A percentile compares a stretch with the other conserved stretches of the same genome.
phyloP scores from a whole-genome alignment of 2,329 filamentous ascomycete species.

The Gyromitra esculenta region DNA sequence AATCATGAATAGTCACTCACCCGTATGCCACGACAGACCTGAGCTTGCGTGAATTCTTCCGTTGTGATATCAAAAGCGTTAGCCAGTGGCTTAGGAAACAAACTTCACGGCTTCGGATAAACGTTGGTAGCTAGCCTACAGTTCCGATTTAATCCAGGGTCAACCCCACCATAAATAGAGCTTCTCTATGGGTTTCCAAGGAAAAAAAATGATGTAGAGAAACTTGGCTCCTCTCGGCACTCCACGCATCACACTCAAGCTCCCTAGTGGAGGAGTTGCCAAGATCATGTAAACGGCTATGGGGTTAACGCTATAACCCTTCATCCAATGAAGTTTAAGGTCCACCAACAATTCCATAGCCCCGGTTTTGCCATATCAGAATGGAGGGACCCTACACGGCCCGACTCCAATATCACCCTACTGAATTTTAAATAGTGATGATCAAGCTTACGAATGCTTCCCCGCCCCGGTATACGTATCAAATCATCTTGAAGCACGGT shows the following conservation, averaged over 20 bases:
- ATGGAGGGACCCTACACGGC: conserved; percentile 9
- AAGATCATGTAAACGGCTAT: too few relatives aligned
- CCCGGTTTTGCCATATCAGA: not conserved
- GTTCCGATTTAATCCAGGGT: too few relatives aligned
- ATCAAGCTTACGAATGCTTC: conserved; percentile 54
- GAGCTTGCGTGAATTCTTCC: conserved; percentile 57
- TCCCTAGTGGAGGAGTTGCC: too few relatives aligned
- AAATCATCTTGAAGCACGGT: conserved; percentile 59
- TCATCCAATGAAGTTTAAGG: not conserved
- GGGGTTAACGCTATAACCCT: too few relatives aligned
- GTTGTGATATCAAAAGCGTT: conserved; percentile 53
- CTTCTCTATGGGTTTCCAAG: too few relatives aligned
- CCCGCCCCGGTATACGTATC: conserved; percentile 54
- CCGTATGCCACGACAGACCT: conserved; percentile 62
- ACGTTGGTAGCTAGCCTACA: not conserved
- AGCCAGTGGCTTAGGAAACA: not conserved
- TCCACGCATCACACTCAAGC: too few relatives aligned
- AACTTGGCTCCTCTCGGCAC: too few relatives aligned
- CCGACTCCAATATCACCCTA: conserved; percentile 56
- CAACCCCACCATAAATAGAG: too few relatives aligned
- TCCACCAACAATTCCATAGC: not conserved
- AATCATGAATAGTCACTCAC: conserved; percentile 62
- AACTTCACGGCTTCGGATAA: not conserved
- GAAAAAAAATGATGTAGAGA: too few relatives aligned
- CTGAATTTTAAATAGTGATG: conserved; percentile 58